Evolutionary conservation across 257 asterid genomes (phyloP).

Genomic region (Cruciata laevipes): DNA sequence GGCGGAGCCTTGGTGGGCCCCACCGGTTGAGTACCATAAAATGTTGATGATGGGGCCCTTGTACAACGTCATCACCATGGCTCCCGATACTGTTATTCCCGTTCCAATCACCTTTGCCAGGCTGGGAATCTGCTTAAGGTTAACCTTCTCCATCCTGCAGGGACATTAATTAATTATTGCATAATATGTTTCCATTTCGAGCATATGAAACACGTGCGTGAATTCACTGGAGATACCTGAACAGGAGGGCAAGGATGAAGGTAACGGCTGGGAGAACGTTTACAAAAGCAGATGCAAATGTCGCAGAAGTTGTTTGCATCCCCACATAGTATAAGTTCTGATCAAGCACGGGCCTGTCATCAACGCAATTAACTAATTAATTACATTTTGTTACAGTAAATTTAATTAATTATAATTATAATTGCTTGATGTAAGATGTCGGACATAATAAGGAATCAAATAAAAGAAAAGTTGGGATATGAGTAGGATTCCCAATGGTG

Average conservation of each 20-base stretch:
- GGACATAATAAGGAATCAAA: neutral
- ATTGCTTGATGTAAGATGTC: neutral
- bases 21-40: slow-evolving; percentile 37
- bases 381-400: neutral
- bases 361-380: neutral
- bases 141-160: slow-evolving; percentile 64
- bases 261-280: slow-evolving; percentile 90
- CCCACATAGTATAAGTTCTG: slow-evolving; percentile 80
- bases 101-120: slow-evolving; percentile 82
- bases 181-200: neutral
- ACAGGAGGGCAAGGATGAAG: slow-evolving; percentile 68
- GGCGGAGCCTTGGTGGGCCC: slow-evolving; percentile 25
- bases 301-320: slow-evolving; percentile 76
- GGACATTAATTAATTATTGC: neutral
- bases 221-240: slow-evolving; percentile 59
- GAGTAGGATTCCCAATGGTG: slow-evolving; percentile 6
- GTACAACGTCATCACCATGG: slow-evolving; percentile 90
- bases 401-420: neutral
- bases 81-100: slow-evolving; percentile 59
- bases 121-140: slow-evolving; percentile 42
- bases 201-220: neutral
- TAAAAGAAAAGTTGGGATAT: neutral
- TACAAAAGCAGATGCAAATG: slow-evolving; percentile 78
- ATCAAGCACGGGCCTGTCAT: slow-evolving; percentile 75
- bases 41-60: slow-evolving; percentile 70